Evolutionary conservation across 352 stramenopile species (phyloP), one percentile per base, ranked within the genome.

Genomic region (Hyaloperonospora arabidopsidis): DNA sequence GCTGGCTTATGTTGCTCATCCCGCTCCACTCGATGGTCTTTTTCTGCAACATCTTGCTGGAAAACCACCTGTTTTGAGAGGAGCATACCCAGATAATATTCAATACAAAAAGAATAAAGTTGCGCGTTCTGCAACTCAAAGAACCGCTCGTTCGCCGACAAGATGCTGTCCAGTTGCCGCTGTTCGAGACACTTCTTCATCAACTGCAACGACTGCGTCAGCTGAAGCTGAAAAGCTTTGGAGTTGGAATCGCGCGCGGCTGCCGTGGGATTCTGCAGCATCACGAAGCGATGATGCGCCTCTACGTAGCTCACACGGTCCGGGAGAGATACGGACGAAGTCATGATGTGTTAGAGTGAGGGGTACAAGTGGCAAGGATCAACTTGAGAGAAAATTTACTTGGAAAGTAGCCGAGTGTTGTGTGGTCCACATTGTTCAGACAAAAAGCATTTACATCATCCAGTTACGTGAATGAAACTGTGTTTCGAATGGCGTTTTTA

Each of bases 51-150:
- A 17, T 45, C 18, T 28, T 58, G 52, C 52, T 85, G 76, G 48
- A 89, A 86, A 54, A 87, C 87, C 22, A 61, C 83, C 46, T 86
- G 70, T 66, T 94, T 89, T 12, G 78, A 73, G 22, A 72, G 72
- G 10, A 92, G 72, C 63, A 89, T 82, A 4, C 74, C 84, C 39
- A 92, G 50, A 61, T 88, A 91, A 62, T 83, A 92, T 50, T 94
- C 81, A 35, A 90, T 39, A 19, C 84, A 83, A 35, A 93, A 76
- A 19, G 78, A 84, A 47, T 93, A 89, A 17, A 95, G 74, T 61
- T 95, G 82, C 47, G 69, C 54, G 50, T 81, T 93, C 32, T 80
- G 77, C 39, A 95, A 69, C 66, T 95, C 84, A 43, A 87, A 84
- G 49, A 88, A 82, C 44, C 57, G 65, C 65, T 92, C 80, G 61